These are phyloP conservation scores for Papiliotrema fonsecae DNA, from an alignment of 1,284 basidiomycete species.

Conservation along the genomic window DNA sequence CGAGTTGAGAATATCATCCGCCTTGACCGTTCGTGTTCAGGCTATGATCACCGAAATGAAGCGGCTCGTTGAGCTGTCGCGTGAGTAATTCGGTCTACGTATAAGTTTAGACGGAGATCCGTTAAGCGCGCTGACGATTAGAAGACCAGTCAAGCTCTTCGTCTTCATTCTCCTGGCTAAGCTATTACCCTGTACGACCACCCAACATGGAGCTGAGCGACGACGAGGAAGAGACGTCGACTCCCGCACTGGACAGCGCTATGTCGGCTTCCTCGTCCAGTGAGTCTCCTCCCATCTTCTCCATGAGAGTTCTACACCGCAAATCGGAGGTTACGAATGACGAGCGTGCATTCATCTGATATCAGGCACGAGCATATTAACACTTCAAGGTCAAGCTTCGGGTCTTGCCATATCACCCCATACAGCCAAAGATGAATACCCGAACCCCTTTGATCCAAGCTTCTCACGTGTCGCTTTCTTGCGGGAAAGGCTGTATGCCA, in stretches of 20 bases:
- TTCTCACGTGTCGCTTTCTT: slow-evolving; percentile 31
- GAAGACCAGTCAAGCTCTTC: background rate
- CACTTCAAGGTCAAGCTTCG: background rate
- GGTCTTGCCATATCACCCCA: background rate
- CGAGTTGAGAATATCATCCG: slow-evolving; percentile 66
- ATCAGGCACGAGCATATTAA: slow-evolving; percentile 2
- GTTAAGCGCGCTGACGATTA: background rate
- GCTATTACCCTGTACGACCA: slow-evolving; percentile 25
- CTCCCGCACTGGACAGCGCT: slow-evolving; percentile 1
- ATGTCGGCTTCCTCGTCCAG: slow-evolving; percentile 2
- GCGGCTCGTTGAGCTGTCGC: slow-evolving; percentile 11
- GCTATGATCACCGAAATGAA: slow-evolving; percentile 26
- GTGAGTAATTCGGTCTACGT: slow-evolving; percentile 9
- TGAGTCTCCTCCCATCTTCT: slow-evolving; percentile 1
- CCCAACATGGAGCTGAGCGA: slow-evolving; percentile 4
- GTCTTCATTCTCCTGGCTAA: slow-evolving; percentile 19
- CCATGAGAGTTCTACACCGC: no score
- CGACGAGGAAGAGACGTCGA: background rate
- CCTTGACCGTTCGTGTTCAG: slow-evolving; percentile 25
- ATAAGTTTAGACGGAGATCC: no score
- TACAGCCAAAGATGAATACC: slow-evolving; percentile 13
- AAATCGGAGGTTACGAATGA: background rate
- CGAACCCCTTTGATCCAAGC: slow-evolving; percentile 27
- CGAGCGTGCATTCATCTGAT: background rate
- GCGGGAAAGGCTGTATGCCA: slow-evolving; percentile 28